Base-by-base conservation (phyloP, 768 basidiomycete genomes). In the Tulasnella sp. region DNA sequence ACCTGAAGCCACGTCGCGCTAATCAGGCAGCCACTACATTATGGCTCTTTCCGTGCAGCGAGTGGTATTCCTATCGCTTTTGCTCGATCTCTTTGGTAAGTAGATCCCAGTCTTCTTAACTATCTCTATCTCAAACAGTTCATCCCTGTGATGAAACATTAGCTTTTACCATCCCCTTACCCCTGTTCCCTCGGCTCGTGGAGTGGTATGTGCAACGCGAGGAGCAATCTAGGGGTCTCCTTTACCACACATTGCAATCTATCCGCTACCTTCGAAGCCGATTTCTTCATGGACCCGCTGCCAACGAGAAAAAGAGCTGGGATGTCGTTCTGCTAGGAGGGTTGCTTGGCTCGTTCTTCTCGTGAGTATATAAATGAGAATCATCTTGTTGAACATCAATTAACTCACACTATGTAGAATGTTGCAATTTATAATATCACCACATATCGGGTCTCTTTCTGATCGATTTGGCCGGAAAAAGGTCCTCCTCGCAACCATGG, bases 321-420 rank as follows among this genome's bases (percentile, higher is more conserved):
- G 93, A 99, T 61, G 70, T 96, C 13, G 90, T 98, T 13, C 73
- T 98, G 22, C 72, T 99, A n/a, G 91, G 91, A 72, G 92, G 92
- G 2, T 69, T 93, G 34, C 87, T 95, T 82, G 92, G 92, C 19
- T 92, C 90, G 10, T 77, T 81, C 16, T 95, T 92, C 69, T 88
- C 92, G 77, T 89, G 66, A 63, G 82, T 75, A 25, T 10, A 59
- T 57, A 22, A 33, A n/a, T 7, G 3, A 6, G 35, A 20, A 9
- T 10, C 42, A 51, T 56, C 47, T 12, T 20, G 34, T n/a, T 35
- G 46, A 3, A n/a, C 16, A 35, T 25, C 53, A 25, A 48, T 13
- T 47, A 13, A 13, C 22, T 13, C 37, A 54, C 27, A 42, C 53
- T 53, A n/a, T n/a, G 55, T 54, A 89, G 87, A 39, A 79, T 80